A percentile compares a stretch with the other conserved stretches of the same genome.
phyloP scores from a whole-genome alignment of 306 rosid species.

The Hippophae tibetana region DNA sequence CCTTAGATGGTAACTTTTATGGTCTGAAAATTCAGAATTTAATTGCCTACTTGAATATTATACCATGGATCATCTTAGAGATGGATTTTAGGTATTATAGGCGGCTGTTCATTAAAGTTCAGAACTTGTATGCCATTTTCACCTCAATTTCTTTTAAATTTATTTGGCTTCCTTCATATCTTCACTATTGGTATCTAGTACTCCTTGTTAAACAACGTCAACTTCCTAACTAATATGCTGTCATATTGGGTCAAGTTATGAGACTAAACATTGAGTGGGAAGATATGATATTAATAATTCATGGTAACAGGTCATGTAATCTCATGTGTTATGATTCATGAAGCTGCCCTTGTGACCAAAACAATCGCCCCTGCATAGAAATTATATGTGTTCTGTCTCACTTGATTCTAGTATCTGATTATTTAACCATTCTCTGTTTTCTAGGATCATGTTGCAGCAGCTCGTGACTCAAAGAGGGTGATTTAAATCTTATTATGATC shows the following conservation, averaged over 20 bases:
- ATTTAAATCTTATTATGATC: slow-evolving; percentile 20
- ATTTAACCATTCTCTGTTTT: slow-evolving; percentile 14
- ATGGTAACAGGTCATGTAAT: background rate
- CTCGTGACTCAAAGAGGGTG: slow-evolving; percentile 81
- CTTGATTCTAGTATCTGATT: background rate
- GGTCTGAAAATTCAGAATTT: no score
- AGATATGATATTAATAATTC: no score
- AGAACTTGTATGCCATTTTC: no score
- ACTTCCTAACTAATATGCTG: no score
- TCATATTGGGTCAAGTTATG: no score
- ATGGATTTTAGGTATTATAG: background rate
- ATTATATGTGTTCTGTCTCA: background rate
- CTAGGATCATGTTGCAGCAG: slow-evolving; percentile 78
- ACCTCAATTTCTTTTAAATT: no score
- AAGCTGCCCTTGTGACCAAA: background rate
- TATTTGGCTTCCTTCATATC: no score
- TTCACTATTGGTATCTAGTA: no score
- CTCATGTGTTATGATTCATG: background rate
- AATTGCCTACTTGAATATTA: no score
- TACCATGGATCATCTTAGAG: background rate
- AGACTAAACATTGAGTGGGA: no score
- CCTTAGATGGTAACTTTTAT: no score
- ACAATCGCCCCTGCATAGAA: background rate
- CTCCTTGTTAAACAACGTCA: no score
- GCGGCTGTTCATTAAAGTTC: background rate